Evolutionary conservation across 2,329 filamentous ascomycete species (phyloP), one percentile per base, ranked within the genome.

Genomic region (Colletotrichum sp.): DNA sequence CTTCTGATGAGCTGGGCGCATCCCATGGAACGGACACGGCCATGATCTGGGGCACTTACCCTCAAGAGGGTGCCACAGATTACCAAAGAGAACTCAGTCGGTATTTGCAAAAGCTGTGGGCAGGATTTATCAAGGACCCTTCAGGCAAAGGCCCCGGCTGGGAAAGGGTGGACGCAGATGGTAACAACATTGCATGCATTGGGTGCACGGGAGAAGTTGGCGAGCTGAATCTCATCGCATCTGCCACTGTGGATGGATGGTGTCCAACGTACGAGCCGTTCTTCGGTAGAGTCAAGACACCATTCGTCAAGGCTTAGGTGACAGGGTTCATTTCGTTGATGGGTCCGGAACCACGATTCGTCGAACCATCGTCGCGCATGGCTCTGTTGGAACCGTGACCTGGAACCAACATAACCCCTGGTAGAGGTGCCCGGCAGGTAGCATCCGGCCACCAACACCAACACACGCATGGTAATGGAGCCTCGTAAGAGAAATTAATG

Each of bases 21-120:
- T 71, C 36, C 6, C 72, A 75, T 52, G 72, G 66, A 8, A 67
- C 68, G 1, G 72, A 75, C n/a, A 71, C 68, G 10, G 13, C 52
- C 1, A 71, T 75, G 60, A 71, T 67, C 12, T 72, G 60, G 59
- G 72, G 72, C 1, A 75, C 72, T 7, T 75, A 71, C 21, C 60
- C 44, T 21, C 44, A 30, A 24, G 62, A 66, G 8, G 55, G 62
- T 7, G 60, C 72, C 7, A 72, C 52, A 13, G 63, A 39, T 6
- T 39, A 57, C 26, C 68, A 75, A 36, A 30, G 21, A 9, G 36
- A 52, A 7, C 13, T 75, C n/a, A 67, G 72, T 44, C 39, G 26
- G 13, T 55, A 24, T 18, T 26, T 75, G 34, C 68, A 71, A 34
- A 32, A n/a, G n/a, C 5, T 26, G 2, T 75, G 72, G 72, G 69